A percentile compares a stretch with the other conserved stretches of the same genome.
These are phyloP conservation scores for Pulveroboletus sp. DNA, from an alignment of 768 basidiomycete genomes.

Conservation along the genomic window DNA sequence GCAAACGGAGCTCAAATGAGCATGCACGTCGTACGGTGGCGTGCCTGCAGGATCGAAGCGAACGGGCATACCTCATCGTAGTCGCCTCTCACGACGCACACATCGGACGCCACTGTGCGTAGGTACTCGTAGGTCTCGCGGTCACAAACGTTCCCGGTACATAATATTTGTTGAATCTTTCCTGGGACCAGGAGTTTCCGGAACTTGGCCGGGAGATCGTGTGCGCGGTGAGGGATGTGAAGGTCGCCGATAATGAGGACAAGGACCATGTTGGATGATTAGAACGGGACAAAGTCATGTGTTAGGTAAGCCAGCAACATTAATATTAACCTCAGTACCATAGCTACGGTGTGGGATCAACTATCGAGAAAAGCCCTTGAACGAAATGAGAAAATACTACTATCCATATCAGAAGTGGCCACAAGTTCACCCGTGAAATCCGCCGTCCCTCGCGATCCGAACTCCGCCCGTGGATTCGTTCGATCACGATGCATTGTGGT, in stretches of 20 bases:
- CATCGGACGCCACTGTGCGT: constrained; percentile 89
- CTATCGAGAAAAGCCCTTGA: not conserved
- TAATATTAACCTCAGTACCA: too few relatives aligned
- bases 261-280: constrained; percentile 52
- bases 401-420: constrained; percentile 1
- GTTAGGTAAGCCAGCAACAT: constrained; percentile 25
- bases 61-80: constrained; percentile 79
- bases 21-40: not conserved
- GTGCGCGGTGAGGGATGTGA: constrained; percentile 87
- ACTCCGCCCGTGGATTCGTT: not conserved
- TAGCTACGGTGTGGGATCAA: not conserved
- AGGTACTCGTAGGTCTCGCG: constrained; percentile 97
- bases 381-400: not conserved
- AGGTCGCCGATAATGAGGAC: constrained; percentile 97
- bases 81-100: constrained; percentile 89
- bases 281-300: not conserved
- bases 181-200: constrained; percentile 94
- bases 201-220: constrained; percentile 94
- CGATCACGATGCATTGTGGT: not conserved
- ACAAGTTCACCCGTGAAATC: constrained; percentile 1
- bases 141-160: constrained; percentile 97
- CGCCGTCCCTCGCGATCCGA: constrained; percentile 9
- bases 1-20: constrained; percentile 6
- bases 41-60: too few relatives aligned
- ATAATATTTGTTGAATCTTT: constrained; percentile 97